Base-by-base conservation (phyloP, 2,329 filamentous ascomycete genomes). In the Arthrobotrys entomopaga region DNA sequence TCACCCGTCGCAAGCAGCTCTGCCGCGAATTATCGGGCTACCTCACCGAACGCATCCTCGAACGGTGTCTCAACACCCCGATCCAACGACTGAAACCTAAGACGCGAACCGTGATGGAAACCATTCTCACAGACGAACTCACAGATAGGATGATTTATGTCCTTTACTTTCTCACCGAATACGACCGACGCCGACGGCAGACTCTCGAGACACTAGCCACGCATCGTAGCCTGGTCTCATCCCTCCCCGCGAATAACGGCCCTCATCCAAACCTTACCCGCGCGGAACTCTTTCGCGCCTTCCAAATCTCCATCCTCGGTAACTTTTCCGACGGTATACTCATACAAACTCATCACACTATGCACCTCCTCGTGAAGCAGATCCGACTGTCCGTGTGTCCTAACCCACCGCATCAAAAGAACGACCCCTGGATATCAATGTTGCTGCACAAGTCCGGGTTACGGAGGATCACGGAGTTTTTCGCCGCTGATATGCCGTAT, bases 331-430 rank as follows among this genome's bases (percentile, higher is more conserved):
- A 77, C 60, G 50, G 46, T 16, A 76, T 69, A 2, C 70, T 79
- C 2, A 76, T 79, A 57, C 65, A 72, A 40, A 79, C 78, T 0
- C 78, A 79, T 60, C 78, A 79, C 53, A 77, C 76, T 6, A 78
- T 79, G 71, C 76, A 77, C 54, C 77, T 79, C 16, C 67, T 79
- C 13, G 78, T 79, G 19, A 77, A 78, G 56, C 74, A 76, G 16
- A 76, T 79, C 54, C 75, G 78, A 0, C 61, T 78, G 7, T 74
- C 75, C 4, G 71, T 78, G 53, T 77, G 77, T n/a, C 78, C 78
- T 1, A 75, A 77, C 8, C 77, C 77, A 0, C 78, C 78, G 4
- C 78, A 79, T 65, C 77, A 77, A 46, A 77, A 78, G 54, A 78
- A 78, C 52, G 78, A 79, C 43, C 76, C 74, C 4, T 77, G 77